Evolutionary conservation across 345 rosid species (phyloP), one percentile per base, ranked within the genome.

Genomic region (Tarenaya hassleriana): DNA sequence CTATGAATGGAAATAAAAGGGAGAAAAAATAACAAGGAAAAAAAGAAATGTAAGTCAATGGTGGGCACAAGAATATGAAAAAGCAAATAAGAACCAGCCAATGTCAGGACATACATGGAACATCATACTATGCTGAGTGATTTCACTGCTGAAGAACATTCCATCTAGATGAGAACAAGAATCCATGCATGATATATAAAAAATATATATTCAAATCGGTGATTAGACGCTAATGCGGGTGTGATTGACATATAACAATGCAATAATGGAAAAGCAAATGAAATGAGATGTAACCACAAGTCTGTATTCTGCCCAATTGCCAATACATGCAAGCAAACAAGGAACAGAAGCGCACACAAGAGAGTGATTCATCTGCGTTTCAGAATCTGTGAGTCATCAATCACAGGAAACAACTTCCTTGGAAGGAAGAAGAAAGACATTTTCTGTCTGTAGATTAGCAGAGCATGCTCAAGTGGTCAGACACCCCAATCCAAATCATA

Each of bases 101-200:
- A 20, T 55, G 66, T 55, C 58, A 60, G 61, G 62, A 61, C 60
- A 63, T n/a, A 34, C 52, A 55, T 34, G 34, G 67, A 66, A 58
- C 66, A 50, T 47, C 56, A 32, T 60, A 69, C 58, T 60, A 10
- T 57, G 54, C 58, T 47, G 54, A 32, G 46, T 57, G 56, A 44
- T 47, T 41, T 39, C 39, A 62, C 73, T 63, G 35, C 56, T 51
- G 66, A 63, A 20, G n/a, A 61, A 55, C 50, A 59, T 41, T 58
- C 64, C 73, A 66, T 38, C 44, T 38, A 44, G 56, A 52, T 54
- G 24, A 68, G 63, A 62, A 58, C 77, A 66, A 60, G 47, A 15
- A 43, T 34, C 47, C 39, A 24, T 33, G 51, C 20, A 55, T 48
- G 61, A 54, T n/a, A n/a, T n/a, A n/a, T n/a, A n/a, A n/a, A n/a